A percentile compares a stretch with the other conserved stretches of the same genome.
Evolutionary conservation across 2,329 filamentous ascomycete species (phyloP).

Genomic region (Cylindrodendrum hubeiense): DNA sequence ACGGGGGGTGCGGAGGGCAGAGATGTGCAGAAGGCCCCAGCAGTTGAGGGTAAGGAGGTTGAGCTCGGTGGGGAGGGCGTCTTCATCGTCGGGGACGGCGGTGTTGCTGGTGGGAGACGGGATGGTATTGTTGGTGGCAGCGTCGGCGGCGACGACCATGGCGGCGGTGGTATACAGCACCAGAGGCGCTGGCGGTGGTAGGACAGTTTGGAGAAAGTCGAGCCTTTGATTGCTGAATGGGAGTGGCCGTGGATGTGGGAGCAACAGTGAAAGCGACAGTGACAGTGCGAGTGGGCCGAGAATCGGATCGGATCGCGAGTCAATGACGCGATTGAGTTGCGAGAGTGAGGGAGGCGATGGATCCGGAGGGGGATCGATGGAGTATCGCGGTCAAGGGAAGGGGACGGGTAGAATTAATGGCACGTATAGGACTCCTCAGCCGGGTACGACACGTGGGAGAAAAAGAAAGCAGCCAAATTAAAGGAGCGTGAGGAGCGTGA

Average conservation of each 20-base stretch:
- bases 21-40: conserved; percentile 94
- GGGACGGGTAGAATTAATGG: not conserved
- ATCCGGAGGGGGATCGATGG: not conserved
- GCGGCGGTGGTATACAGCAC: too few species aligned
- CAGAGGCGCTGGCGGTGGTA: conserved; percentile 13
- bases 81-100: conserved; percentile 37
- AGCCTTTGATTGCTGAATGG: not conserved
- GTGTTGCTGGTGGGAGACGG: conserved; percentile 36
- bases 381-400: not conserved
- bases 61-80: conserved; percentile 68
- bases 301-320: not conserved
- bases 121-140: conserved; percentile 31
- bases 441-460: not conserved
- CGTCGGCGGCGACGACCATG: conserved; percentile 39
- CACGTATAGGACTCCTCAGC: not conserved
- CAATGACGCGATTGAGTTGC: conserved; percentile 1
- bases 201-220: not conserved
- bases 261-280: not conserved
- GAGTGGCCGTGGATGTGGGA: not conserved
- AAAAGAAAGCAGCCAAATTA: not conserved
- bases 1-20: conserved; percentile 81
- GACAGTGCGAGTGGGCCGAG: conserved; percentile 7
- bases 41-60: conserved; percentile 92
- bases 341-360: not conserved
- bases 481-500: conserved; percentile 1